Base-by-base conservation (phyloP, 2,329 filamentous ascomycete species). In the Pseudogymnoascus sp. region DNA sequence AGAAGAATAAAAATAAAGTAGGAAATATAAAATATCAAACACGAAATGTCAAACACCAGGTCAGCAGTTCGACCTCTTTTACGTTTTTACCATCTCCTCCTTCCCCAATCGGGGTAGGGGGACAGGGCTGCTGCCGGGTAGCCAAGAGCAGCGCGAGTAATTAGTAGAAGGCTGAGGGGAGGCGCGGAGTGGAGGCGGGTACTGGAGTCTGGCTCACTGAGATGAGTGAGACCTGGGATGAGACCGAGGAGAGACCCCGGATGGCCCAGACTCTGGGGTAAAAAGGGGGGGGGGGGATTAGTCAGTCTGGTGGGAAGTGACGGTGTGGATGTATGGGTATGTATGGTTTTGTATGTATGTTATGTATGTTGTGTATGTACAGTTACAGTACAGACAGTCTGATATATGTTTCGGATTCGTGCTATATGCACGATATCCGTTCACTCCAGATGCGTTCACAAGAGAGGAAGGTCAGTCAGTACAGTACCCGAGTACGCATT, bases 241-340 rank as follows among this genome's bases (percentile, higher is more conserved):
- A 50, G 43, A 50, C 43, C 6, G n/a, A 10, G 16, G 11, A n/a
- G 43, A 50, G 43, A 50, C 43, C 43, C 43, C 43, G 43, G 43
- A 50, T 50, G 43, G 43, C 12, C 43, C 43, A 50, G 43, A 50
- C 43, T 50, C 24, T 50, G 43, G 43, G 43, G 43, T 50, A 50
- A 50, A 12, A n/a, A n/a, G n/a, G n/a, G n/a, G 6, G 14, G 43
- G 43, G 40, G 24, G 43, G 43, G 38, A 50, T 50, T 50, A 50
- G 22, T 50, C 11, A 50, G 24, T 7, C 10, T 26, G 22, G 22
- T 24, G 12, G 41, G 4, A 6, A n/a, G 19, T 14, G 41, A 46
- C 40, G 41, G 41, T 46, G 41, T 26, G 41, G 22, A 46, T 50
- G 43, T 50, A 50, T 28, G 14, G n/a, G n/a, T n/a, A 10, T 24